Evolutionary conservation across 1,284 basidiomycete genomes (phyloP).

Genomic region (Irpex sp.): DNA sequence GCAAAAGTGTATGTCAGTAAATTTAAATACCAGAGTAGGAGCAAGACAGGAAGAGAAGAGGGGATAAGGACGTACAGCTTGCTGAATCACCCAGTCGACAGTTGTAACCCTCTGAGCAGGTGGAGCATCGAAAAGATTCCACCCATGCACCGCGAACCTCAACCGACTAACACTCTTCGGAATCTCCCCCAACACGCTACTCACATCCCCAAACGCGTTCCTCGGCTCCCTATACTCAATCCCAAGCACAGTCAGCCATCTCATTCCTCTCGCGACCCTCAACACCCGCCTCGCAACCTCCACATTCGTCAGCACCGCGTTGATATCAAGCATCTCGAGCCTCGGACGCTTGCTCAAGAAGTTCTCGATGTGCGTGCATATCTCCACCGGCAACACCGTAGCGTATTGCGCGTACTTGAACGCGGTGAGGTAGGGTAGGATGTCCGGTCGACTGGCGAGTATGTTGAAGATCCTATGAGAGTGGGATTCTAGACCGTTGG

Average conservation of each 20-base stretch:
- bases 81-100: slow-evolving; percentile 3
- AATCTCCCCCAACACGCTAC: slow-evolving; percentile 2
- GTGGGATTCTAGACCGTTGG: background rate
- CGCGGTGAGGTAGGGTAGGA: background rate
- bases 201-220: background rate
- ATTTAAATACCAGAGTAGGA: no score
- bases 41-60: no score
- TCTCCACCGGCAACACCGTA: background rate
- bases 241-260: slow-evolving; percentile 8
- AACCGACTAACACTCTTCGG: slow-evolving; percentile 8
- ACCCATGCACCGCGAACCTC: slow-evolving; percentile 4
- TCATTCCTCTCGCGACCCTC: background rate
- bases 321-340: slow-evolving; percentile 7
- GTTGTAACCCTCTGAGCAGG: background rate
- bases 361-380: background rate
- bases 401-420: slow-evolving; percentile 4
- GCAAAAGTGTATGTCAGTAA: no score
- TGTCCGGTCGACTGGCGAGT: background rate
- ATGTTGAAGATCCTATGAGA: background rate
- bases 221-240: slow-evolving; percentile 5
- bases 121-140: background rate
- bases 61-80: background rate
- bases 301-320: slow-evolving; percentile 3
- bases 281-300: slow-evolving; percentile 3
- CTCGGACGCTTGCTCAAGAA: slow-evolving; percentile 1